A percentile compares a stretch with the other conserved stretches of the same genome.
These are phyloP conservation scores for Phytophthora capsici DNA, from an alignment of 352 stramenopile species.

Conservation along the genomic window DNA sequence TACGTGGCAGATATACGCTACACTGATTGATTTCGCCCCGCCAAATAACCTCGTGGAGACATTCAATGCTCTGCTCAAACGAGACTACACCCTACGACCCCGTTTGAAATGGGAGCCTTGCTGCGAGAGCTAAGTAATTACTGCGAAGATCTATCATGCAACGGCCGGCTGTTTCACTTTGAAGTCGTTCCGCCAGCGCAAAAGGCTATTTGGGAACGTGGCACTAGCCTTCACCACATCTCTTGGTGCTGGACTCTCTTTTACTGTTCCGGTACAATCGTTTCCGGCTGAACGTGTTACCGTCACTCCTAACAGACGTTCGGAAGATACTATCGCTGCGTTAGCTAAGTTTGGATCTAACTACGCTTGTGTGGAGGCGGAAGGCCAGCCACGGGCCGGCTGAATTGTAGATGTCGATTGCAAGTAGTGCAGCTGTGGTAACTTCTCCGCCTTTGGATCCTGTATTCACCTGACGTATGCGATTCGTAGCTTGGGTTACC, in stretches of 20 bases:
- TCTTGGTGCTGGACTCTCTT: too few species aligned
- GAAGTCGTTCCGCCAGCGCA: neutral
- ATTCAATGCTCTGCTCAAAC: constrained; percentile 32
- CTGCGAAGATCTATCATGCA: neutral
- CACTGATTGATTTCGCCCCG: constrained; percentile 1
- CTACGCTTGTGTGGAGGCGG: constrained; percentile 5
- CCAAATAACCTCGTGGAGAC: constrained; percentile 28
- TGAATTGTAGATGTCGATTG: neutral
- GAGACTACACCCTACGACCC: constrained; percentile 15
- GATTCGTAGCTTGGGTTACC: neutral
- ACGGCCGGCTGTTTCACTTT: neutral
- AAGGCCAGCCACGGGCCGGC: neutral
- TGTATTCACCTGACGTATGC: constrained; percentile 2
- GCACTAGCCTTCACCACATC: too few species aligned
- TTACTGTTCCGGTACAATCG: too few species aligned
- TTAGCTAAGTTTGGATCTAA: constrained; percentile 1
- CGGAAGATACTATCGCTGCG: constrained; percentile 1
- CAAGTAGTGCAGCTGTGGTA: neutral
- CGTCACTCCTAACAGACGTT: neutral
- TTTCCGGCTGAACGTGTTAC: too few species aligned
- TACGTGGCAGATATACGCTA: constrained; percentile 24
- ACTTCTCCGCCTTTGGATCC: constrained; percentile 6
- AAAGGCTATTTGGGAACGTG: too few species aligned
- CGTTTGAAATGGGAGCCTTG: constrained; percentile 9
- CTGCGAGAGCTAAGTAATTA: neutral